Evolutionary conservation across 169 alveolate species (phyloP), one percentile per base, ranked within the genome.

Genomic region (Cryptosporidium ubiquitum): DNA sequence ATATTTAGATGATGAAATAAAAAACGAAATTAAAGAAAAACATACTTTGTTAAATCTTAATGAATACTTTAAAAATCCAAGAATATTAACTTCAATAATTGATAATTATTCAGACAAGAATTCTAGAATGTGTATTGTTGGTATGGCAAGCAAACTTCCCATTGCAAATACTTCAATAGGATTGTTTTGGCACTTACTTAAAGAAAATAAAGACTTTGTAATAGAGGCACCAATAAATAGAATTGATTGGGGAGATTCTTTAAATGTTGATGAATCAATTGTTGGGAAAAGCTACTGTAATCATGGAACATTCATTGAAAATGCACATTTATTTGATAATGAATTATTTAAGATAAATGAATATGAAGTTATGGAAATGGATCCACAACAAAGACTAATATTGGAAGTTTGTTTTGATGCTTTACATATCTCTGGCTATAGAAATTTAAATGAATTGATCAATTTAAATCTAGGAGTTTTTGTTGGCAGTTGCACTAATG

Each of bases 341-440:
- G 64, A 71, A 31, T 47, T 69, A 57, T 91, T 91, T 74, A 58
- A 68, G 14, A 40, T 64, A 68, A 26, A 71, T 3, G 73, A 69
- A 37, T 33, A 55, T 26, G 94, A 94, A 86, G 95, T 84, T 33
- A 37, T 84, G 39, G 61, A 58, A 68, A 92, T 93, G 95, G 96
- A 93, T 74, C 96, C 96, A 33, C 96, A 93, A 70, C 96, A 93
- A 79, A 93, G 96, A 31, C 74, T 93, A 75, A 68, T 92, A 66
- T 68, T 93, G 49, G 96, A 93, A 64, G 94, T 91, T 12, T 91
- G 93, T n/a, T 91, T 60, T 35, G 93, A 92, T 37, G 86, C 95
- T 9, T 68, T 92, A 55, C 57, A 69, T 57, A 31, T 69, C 35
- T 89, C 95, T 23, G 93, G 93, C 0, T 79, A 44, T 79, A 39